phyloP scores from a whole-genome alignment of 1,284 basidiomycete genomes.

The Cryptococcus sp. region DNA sequence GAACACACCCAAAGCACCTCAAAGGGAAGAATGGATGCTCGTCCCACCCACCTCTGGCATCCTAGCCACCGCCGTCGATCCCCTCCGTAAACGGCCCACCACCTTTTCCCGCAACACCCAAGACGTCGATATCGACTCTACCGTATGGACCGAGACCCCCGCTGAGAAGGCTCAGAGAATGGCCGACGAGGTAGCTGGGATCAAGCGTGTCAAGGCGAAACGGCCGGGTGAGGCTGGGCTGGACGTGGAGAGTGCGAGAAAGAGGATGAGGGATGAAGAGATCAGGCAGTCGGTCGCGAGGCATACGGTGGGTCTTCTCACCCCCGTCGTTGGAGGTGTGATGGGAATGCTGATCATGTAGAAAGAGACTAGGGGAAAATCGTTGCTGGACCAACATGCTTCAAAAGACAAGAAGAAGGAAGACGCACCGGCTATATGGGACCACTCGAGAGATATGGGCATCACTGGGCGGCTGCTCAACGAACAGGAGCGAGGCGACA shows the following conservation, averaged over 20 bases:
- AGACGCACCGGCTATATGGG: constrained; percentile 68
- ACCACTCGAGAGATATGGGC: constrained; percentile 78
- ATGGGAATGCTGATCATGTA: background rate
- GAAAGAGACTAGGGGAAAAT: constrained; percentile 52
- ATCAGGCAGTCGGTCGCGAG: constrained; percentile 66
- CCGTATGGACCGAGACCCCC: constrained; percentile 90
- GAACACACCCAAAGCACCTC: constrained; percentile 32
- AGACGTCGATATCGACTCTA: constrained; percentile 50
- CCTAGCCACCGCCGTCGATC: constrained; percentile 63
- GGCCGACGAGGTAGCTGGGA: constrained; percentile 77
- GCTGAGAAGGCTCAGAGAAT: constrained; percentile 75
- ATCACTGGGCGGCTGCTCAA: constrained; percentile 77
- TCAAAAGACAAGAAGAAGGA: constrained; percentile 48
- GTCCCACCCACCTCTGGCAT: constrained; percentile 75
- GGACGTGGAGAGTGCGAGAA: constrained; percentile 48
- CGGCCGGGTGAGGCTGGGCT: constrained; percentile 37
- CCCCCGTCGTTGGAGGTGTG: background rate
- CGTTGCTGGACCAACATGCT: constrained; percentile 64
- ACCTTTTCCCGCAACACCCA: constrained; percentile 40
- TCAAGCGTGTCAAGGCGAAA: constrained; percentile 59
- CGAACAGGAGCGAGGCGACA: constrained; percentile 66
- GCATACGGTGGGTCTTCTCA: constrained; percentile 60
- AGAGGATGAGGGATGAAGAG: constrained; percentile 59
- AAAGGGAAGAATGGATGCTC: constrained; percentile 93
- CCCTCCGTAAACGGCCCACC: constrained; percentile 63